Base-by-base conservation (phyloP, 768 basidiomycete genomes). In the Termitomyces sp. region DNA sequence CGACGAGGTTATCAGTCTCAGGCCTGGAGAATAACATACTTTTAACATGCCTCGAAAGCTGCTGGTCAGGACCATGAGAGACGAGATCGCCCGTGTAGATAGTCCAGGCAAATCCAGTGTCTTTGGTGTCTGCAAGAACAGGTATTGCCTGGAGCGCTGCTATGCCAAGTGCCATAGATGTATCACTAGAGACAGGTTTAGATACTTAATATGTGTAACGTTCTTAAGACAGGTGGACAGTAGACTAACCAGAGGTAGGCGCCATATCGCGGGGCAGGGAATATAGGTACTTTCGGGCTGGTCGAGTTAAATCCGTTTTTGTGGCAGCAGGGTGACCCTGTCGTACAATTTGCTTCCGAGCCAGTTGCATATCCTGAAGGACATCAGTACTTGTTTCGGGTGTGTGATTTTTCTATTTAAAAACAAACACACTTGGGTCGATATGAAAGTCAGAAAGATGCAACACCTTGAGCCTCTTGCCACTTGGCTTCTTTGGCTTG, bases 71-170 rank as follows among this genome's bases (percentile, higher is more conserved):
- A 66, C 90, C 89, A 65, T 91, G 89, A 7, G 85, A 81, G 36
- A 89, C 79, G 39, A 91, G 66, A 64, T 91, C 89, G 22, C 89
- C 89, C 0, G 89, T 91, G 63, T 78, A 90, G n/a, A 91, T 44
- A 0, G 80, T 79, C 65, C 82, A 89, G 23, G 77, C 76, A 63
- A 91, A 88, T 2, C 84, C 85, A 13, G 74, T 79, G 0, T 75
- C 68, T 61, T 80, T 64, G 9, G 89, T 88, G 7, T 77, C 83
- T 22, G 87, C 75, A 27, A 91, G 70, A 3, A 73, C 74, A 20
- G 89, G 88, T 53, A 91, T 88, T 3, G 86, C 79, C 62, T 88
- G 67, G 22, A 91, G 70, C 0, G 79, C 83, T 13, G 89, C 73
- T 40, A 83, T 57, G 11, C 72, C 80, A 35, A 91, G 74, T 22